These are phyloP conservation scores for Warburgia ugandensis DNA, from an alignment of 164 flowering plant species.

Conservation along the genomic window DNA sequence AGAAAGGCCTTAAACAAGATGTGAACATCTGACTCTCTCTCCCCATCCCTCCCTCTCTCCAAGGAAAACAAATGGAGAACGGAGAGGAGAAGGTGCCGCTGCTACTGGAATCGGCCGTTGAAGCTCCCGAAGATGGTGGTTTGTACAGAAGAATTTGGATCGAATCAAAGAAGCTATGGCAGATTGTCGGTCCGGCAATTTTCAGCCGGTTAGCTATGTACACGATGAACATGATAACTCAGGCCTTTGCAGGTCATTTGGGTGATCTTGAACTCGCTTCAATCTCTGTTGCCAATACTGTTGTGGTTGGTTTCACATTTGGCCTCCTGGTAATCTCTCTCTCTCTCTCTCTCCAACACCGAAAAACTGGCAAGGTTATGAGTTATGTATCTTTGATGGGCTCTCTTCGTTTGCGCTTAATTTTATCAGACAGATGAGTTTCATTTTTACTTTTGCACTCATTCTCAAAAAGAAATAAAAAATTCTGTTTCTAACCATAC, in stretches of 20 bases:
- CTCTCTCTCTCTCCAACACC: not conserved
- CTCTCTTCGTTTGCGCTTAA: no score
- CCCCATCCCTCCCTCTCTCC: no score
- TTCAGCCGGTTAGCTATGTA: constrained; percentile 39
- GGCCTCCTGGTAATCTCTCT: constrained; percentile 29
- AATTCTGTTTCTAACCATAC: no score
- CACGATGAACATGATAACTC: constrained; percentile 46
- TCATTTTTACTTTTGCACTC: no score
- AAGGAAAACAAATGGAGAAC: not conserved
- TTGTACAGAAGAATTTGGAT: constrained; percentile 24
- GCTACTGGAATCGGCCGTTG: constrained; percentile 3
- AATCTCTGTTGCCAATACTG: constrained; percentile 45
- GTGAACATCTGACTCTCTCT: no score
- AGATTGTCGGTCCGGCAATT: constrained; percentile 49
- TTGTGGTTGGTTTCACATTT: constrained; percentile 45
- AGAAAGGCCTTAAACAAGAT: no score
- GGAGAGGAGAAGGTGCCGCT: constrained; percentile 17
- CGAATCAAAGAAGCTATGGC: constrained; percentile 54
- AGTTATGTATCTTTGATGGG: no score
- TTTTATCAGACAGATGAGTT: no score
- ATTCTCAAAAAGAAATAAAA: no score
- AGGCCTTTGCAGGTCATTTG: constrained; percentile 58
- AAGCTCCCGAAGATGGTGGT: constrained; percentile 1
- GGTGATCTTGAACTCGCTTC: constrained; percentile 64
- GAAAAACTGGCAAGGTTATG: no score